Conservation (phyloP, 2,329 filamentous ascomycete genomes). For the Sporothrix globosa region DNA sequence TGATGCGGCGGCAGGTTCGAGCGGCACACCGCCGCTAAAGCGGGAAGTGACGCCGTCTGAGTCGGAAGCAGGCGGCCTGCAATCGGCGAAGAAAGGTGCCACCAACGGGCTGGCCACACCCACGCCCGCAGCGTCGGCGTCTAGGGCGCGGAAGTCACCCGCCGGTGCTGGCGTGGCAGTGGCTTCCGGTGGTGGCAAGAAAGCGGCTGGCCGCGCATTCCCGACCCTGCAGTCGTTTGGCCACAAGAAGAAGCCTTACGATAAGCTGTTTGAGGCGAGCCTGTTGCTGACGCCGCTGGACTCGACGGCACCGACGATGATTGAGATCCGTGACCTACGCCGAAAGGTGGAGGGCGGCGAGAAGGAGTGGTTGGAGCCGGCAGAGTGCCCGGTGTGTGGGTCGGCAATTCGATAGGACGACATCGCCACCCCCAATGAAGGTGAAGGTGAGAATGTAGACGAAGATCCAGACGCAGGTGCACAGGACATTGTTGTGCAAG, state of each 20-base stretch:
- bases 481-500: neutral
- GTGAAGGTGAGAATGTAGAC: neutral
- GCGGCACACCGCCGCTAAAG: conserved; percentile 26
- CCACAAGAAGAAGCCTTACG: conserved; percentile 51
- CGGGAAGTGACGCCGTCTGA: conserved; percentile 30
- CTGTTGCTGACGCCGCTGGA: conserved; percentile 53
- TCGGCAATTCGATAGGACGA: conserved; percentile 32
- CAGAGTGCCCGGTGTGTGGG: conserved; percentile 56
- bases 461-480: neutral
- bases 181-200: conserved; percentile 15
- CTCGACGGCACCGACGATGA: conserved; percentile 49
- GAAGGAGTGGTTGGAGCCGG: conserved; percentile 57
- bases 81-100: neutral
- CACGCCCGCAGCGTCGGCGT: conserved; percentile 23
- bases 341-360: conserved; percentile 52
- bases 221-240: conserved; percentile 39
- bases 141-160: conserved; percentile 22
- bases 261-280: conserved; percentile 56
- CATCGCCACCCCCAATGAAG: neutral
- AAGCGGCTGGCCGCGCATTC: conserved; percentile 42
- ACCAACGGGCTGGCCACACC: conserved; percentile 14
- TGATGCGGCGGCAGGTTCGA: neutral
- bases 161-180: neutral
- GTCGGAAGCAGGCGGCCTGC: conserved; percentile 1
- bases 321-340: conserved; percentile 58